Percentiles rank a stretch among this genome's conserved stretches.
Conservation (phyloP, 331 rosid species). For the Stylosanthes scabra region DNA sequence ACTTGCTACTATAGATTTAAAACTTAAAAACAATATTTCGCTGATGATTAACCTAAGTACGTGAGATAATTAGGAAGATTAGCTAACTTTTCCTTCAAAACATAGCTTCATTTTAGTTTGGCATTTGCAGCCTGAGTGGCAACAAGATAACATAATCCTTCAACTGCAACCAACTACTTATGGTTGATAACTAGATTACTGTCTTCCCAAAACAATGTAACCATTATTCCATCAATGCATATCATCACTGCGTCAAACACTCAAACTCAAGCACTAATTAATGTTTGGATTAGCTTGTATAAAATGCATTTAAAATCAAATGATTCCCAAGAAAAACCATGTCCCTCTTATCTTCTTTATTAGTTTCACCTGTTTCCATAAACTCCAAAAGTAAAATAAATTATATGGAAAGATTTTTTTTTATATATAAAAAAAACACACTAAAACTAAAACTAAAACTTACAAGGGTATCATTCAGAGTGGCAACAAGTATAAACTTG, state of each 20-base stretch:
- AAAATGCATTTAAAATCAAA: too few relatives aligned
- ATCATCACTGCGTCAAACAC: neutral
- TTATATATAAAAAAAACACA: neutral
- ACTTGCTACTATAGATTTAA: neutral
- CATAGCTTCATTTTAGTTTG: neutral
- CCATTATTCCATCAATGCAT: neutral
- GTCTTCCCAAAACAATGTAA: neutral
- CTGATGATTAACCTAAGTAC: neutral
- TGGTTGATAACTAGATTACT: neutral
- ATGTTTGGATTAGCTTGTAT: neutral
- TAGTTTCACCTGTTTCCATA: neutral
- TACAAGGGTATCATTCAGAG: conserved; percentile 91
- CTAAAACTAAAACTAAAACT: conserved; percentile 27
- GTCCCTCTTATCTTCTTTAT: neutral
- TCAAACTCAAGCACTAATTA: neutral
- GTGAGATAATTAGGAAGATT: neutral
- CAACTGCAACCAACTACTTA: neutral
- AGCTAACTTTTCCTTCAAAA: neutral
- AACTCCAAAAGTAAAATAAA: neutral
- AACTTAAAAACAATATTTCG: neutral
- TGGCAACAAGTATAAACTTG: conserved; percentile 89
- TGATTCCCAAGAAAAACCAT: neutral
- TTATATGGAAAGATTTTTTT: neutral
- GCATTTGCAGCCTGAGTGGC: neutral
- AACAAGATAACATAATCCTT: neutral